A percentile compares a stretch with the other conserved stretches of the same genome.
phyloP scores from a whole-genome alignment of 192 early-diverging fungal genomes.

The Coemansia sp. region DNA sequence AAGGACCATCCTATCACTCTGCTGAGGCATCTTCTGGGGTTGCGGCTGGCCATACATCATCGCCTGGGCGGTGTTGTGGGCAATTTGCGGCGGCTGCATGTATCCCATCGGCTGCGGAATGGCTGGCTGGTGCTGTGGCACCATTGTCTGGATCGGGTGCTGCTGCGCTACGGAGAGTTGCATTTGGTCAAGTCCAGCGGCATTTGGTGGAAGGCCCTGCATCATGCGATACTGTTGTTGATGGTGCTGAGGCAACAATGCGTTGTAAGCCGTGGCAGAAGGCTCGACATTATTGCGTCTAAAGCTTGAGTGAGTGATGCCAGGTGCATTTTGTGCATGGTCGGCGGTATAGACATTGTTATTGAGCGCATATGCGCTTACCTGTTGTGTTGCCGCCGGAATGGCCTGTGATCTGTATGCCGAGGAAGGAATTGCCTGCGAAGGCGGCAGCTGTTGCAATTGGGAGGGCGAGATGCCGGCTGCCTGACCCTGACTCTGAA shows the following conservation, averaged over 20 bases:
- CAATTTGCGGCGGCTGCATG: conserved; percentile 28
- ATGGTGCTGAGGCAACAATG: conserved; percentile 9
- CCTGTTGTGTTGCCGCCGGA: conserved; percentile 46
- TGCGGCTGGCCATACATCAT: conserved; percentile 46
- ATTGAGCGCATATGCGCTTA: conserved; percentile 47
- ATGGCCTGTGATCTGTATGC: conserved; percentile 50
- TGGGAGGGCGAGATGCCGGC: conserved; percentile 19
- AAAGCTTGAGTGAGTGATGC: conserved; percentile 43
- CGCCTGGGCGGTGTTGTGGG: conserved; percentile 28
- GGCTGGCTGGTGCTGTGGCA: conserved; percentile 26
- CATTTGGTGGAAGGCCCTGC: conserved; percentile 46
- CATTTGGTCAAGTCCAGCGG: conserved; percentile 28
- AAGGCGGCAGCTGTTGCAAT: conserved; percentile 32
- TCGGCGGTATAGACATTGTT: conserved; percentile 27
- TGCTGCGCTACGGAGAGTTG: conserved; percentile 37
- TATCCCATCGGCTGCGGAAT: conserved; percentile 33
- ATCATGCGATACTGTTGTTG: conserved; percentile 47
- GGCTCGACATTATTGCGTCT: conserved; percentile 46
- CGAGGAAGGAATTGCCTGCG: conserved; percentile 34
- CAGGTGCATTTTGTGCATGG: conserved; percentile 19
- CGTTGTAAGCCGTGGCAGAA: conserved; percentile 32
- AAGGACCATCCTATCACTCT: conserved; percentile 47
- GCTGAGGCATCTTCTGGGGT: conserved; percentile 32
- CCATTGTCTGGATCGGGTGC: conserved; percentile 34
- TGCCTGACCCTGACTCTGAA: conserved; percentile 3